Evolutionary conservation across 2,329 filamentous ascomycete species (phyloP), one percentile per base, ranked within the genome.

Genomic region (Alternaria angustiovoidea): DNA sequence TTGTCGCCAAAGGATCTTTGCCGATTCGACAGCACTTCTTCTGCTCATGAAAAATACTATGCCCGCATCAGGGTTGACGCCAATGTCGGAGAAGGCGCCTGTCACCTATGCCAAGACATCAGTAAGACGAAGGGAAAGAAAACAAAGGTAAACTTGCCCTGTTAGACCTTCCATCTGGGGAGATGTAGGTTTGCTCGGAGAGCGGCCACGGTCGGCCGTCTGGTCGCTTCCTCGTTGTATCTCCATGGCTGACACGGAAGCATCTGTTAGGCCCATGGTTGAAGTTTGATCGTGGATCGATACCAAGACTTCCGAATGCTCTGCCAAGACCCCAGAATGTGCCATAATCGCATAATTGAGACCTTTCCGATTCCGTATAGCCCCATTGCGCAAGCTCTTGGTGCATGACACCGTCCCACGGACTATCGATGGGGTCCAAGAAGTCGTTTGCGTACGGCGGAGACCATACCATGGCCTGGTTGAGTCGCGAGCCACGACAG

Each of bases 11-110:
- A 39, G 16, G 4, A 22, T 11, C 16, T 28, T 46, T 3, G 57
- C 51, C 3, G 51, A 44, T 12, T 54, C 39, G 16, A 16, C 2
- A 7, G 44, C 24, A n/a, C 47, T 53, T 8, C 32, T 32, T 5
- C 32, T 30, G 5, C 26, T 32, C 26, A 55, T 42, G 51, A 59
- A 59, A 43, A 51, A 59, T 28, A 59, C 54, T 34, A 49, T 34
- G 12, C 57, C 57, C 20, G 49, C 18, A 26, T 28, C 26, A 16
- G 57, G 39, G 18, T 54, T 54, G 12, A 59, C 24, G 44, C 57
- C 51, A 44, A 59, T 49, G 7, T 39, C 41, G 3, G 43, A 41
- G 26, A 41, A 54, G 12, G 57, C 51, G 14, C 36, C 32, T 4
- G 57, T 59, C 11, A 42, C 44, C 57, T 55, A 28, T 14, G n/a